phyloP scores from a whole-genome alignment of 1,284 basidiomycete genomes.

The Mycena sp. region DNA sequence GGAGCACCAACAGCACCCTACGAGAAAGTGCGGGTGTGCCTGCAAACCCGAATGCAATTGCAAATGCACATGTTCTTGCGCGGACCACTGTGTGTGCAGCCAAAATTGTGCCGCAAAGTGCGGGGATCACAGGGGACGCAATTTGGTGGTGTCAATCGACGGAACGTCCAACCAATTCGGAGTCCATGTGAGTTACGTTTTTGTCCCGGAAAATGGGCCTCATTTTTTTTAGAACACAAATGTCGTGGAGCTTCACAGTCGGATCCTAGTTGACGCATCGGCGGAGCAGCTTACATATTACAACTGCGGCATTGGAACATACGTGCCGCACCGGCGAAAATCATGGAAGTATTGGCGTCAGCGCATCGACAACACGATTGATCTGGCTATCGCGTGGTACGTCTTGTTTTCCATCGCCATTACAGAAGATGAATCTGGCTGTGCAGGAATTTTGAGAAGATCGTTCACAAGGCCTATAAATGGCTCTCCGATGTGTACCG shows the following conservation, averaged over 20 bases:
- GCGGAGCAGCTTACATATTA: too few relatives aligned
- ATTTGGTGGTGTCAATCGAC: slow-evolving; percentile 8
- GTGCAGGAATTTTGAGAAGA: too few relatives aligned
- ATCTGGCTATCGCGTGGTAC: too few relatives aligned
- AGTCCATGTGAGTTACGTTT: background rate
- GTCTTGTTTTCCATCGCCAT: too few relatives aligned
- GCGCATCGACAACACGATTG: background rate
- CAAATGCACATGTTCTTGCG: background rate
- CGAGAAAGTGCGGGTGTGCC: background rate
- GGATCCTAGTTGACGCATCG: too few relatives aligned
- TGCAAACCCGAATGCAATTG: background rate
- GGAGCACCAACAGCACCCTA: too few relatives aligned
- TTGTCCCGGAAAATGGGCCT: background rate
- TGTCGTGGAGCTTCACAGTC: too few relatives aligned
- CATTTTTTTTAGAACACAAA: too few relatives aligned
- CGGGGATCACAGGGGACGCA: background rate
- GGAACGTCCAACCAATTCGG: slow-evolving; percentile 11
- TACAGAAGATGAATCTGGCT: too few relatives aligned
- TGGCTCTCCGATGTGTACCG: too few relatives aligned
- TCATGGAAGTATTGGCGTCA: background rate
- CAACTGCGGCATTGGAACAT: too few relatives aligned
- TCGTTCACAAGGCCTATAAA: too few relatives aligned
- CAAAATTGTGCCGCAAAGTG: background rate
- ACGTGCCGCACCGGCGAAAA: background rate
- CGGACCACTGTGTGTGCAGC: background rate